Percentiles rank a stretch among this genome's conserved stretches.
phyloP scores from a whole-genome alignment of 495 filamentous ascomycete genomes.

The Paragyromitra xinjiangensis region DNA sequence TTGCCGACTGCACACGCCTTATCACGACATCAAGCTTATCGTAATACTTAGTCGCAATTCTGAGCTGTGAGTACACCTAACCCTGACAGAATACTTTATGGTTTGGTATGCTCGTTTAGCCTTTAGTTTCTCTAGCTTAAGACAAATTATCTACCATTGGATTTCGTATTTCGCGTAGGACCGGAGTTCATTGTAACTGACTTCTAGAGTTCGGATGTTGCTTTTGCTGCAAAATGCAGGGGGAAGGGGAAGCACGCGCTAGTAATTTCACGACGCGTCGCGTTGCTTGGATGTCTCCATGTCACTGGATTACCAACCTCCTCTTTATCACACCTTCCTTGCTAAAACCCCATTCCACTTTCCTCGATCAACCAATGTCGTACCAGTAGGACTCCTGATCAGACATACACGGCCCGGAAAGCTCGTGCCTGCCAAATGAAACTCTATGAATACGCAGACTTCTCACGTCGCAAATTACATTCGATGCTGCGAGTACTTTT shows the following conservation, averaged over 20 bases:
- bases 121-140: background rate
- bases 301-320: background rate
- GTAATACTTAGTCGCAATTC: constrained; percentile 7
- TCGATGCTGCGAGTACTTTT: background rate
- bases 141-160: background rate
- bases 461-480: background rate
- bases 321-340: background rate
- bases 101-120: background rate
- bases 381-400: background rate
- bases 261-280: constrained; percentile 17
- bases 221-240: constrained; percentile 28
- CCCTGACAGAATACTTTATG: background rate
- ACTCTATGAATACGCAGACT: background rate
- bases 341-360: background rate
- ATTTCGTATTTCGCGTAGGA: constrained; percentile 1
- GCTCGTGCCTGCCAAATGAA: background rate
- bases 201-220: background rate
- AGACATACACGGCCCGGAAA: background rate
- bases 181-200: background rate
- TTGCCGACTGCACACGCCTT: constrained; percentile 9
- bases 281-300: background rate
- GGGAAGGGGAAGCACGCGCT: constrained; percentile 13
- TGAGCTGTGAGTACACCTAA: constrained; percentile 8
- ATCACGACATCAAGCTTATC: constrained; percentile 15
- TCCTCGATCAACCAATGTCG: background rate